Conservation (phyloP, 1,284 basidiomycete species). For the Termitomyces sp. region DNA sequence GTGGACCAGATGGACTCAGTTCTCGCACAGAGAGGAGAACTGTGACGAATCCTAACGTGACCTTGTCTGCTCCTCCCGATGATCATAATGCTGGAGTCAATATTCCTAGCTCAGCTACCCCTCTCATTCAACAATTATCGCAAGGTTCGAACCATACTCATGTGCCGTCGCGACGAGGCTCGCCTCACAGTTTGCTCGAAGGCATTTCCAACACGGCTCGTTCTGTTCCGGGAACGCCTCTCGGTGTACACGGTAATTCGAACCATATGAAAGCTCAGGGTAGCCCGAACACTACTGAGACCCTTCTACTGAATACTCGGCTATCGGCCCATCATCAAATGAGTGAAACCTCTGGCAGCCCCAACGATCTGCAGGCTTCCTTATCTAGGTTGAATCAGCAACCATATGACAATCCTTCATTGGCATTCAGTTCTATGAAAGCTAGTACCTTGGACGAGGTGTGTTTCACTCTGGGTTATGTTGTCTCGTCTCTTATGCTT, state of each 20-base stretch:
- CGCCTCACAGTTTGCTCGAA: slow-evolving; percentile 61
- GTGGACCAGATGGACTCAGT: slow-evolving; percentile 50
- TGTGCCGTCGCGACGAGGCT: slow-evolving; percentile 55
- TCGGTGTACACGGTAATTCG: slow-evolving; percentile 48
- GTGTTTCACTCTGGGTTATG: slow-evolving; percentile 17
- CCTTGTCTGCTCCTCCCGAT: slow-evolving; percentile 48
- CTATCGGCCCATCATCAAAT: slow-evolving; percentile 50
- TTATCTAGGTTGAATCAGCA: slow-evolving; percentile 60
- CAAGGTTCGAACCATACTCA: slow-evolving; percentile 40
- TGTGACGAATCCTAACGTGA: slow-evolving; percentile 69
- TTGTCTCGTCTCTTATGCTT: slow-evolving; percentile 11
- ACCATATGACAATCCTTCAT: slow-evolving; percentile 49
- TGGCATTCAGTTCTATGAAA: slow-evolving; percentile 52
- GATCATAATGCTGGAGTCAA: slow-evolving; percentile 40
- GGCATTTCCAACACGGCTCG: slow-evolving; percentile 56
- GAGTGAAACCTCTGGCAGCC: slow-evolving; percentile 42
- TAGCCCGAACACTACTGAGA: slow-evolving; percentile 61
- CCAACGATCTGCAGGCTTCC: slow-evolving; percentile 61
- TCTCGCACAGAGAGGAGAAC: slow-evolving; percentile 58
- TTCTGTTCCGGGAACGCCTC: slow-evolving; percentile 72
- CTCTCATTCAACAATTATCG: slow-evolving; percentile 58
- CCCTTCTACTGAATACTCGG: slow-evolving; percentile 55
- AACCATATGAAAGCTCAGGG: slow-evolving; percentile 62
- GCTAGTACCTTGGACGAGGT: slow-evolving; percentile 52
- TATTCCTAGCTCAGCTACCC: slow-evolving; percentile 57